A percentile compares a stretch with the other conserved stretches of the same genome.
These are phyloP conservation scores for Nigrospora osmanthi DNA, from an alignment of 2,329 filamentous ascomycete species.

Conservation along the genomic window DNA sequence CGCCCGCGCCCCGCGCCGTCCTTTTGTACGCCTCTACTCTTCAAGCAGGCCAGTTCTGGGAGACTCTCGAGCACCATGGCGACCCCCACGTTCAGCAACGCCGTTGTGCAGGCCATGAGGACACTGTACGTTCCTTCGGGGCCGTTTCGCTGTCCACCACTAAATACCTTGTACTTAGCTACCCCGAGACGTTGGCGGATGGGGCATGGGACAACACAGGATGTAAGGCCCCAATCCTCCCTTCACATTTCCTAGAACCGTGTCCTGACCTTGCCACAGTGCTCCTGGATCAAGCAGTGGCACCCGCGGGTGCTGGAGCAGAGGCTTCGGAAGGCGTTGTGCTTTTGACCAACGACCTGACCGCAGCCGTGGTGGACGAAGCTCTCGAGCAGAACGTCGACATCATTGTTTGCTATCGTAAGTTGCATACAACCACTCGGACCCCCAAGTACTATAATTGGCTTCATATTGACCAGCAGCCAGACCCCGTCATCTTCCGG, in stretches of 20 bases:
- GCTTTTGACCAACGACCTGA: constrained; percentile 77
- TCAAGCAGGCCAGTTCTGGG: too few species aligned
- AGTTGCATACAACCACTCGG: constrained; percentile 11
- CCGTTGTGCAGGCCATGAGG: constrained; percentile 73
- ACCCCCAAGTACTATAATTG: constrained; percentile 4
- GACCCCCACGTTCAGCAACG: constrained; percentile 32
- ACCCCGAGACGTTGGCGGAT: constrained; percentile 83
- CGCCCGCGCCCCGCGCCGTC: too few species aligned
- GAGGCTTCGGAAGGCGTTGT: constrained; percentile 27
- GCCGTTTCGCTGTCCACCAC: background rate
- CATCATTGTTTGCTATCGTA: constrained; percentile 85
- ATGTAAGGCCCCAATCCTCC: constrained; percentile 11
- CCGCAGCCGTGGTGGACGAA: constrained; percentile 80
- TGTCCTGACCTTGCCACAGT: constrained; percentile 19
- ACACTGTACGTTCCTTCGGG: constrained; percentile 53
- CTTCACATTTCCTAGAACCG: constrained; percentile 22
- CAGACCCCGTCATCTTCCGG: constrained; percentile 94
- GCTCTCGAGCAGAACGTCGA: constrained; percentile 71
- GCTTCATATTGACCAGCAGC: constrained; percentile 1
- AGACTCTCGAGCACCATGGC: constrained; percentile 14
- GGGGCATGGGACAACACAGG: constrained; percentile 96
- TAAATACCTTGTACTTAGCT: constrained; percentile 43
- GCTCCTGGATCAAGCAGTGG: constrained; percentile 50
- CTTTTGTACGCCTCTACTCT: too few species aligned
- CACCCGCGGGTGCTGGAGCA: constrained; percentile 26